A percentile compares a stretch with the other conserved stretches of the same genome.
These are phyloP conservation scores for Cyclotella kingstonii DNA, from an alignment of 108 stramenopile species.

Conservation along the genomic window DNA sequence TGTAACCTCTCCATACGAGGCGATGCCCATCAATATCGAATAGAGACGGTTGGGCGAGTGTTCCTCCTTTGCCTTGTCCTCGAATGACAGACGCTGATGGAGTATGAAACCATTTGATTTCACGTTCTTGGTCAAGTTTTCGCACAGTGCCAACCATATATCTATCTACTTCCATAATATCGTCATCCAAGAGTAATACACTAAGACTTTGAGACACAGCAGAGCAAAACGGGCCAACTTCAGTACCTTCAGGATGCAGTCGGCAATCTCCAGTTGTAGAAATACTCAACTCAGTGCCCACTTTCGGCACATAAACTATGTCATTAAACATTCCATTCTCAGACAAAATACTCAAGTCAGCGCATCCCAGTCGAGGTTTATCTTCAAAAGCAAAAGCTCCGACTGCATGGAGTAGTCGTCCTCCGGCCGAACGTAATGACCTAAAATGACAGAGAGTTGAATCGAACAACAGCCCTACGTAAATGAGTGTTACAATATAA, in stretches of 20 bases:
- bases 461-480: no score
- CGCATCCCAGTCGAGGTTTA: conserved; percentile 38
- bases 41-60: conserved; percentile 22
- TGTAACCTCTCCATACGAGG: conserved; percentile 39
- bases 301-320: conserved; percentile 34
- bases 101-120: conserved; percentile 44
- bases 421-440: conserved; percentile 37
- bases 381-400: conserved; percentile 43
- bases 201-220: conserved; percentile 37
- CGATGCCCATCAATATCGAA: conserved; percentile 41
- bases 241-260: conserved; percentile 41
- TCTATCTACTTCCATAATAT: conserved; percentile 46
- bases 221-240: conserved; percentile 40
- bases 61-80: conserved; percentile 36
- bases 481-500: no score
- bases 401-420: conserved; percentile 31
- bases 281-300: conserved; percentile 42
- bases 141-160: conserved; percentile 41
- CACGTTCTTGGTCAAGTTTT: conserved; percentile 12
- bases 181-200: conserved; percentile 33
- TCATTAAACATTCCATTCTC: conserved; percentile 50
- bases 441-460: no score
- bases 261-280: conserved; percentile 42
- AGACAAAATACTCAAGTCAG: conserved; percentile 36
- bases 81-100: conserved; percentile 17